These are phyloP conservation scores for Hordeum pubiflorum DNA, from an alignment of 202 grass and related monocot genomes.

Conservation along the genomic window DNA sequence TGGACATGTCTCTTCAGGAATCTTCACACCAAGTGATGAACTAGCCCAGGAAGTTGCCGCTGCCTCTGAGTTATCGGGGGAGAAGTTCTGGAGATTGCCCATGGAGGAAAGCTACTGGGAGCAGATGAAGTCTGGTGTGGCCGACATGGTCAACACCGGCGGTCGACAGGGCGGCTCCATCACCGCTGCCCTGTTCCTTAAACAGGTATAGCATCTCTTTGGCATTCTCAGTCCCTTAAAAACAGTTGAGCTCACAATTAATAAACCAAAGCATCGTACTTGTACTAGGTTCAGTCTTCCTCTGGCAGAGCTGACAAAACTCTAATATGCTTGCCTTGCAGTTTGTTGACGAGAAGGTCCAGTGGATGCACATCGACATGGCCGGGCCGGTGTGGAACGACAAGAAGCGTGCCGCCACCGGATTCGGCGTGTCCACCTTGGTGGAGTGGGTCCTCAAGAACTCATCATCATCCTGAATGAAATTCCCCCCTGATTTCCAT, in stretches of 20 bases:
- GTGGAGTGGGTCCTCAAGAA: conserved; percentile 98
- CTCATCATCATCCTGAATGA: conserved; percentile 56
- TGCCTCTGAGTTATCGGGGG: conserved; percentile 74
- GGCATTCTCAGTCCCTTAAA: not conserved
- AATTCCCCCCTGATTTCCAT: not conserved
- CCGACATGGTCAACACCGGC: conserved; percentile 94
- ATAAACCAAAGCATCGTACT: not conserved
- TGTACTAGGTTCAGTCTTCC: not conserved
- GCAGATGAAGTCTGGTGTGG: conserved; percentile 83
- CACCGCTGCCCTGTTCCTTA: conserved; percentile 83
- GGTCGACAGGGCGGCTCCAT: conserved; percentile 83
- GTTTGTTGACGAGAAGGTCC: conserved; percentile 95
- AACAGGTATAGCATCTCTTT: conserved; percentile 54
- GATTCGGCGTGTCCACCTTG: conserved; percentile 87
- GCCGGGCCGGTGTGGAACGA: conserved; percentile 89
- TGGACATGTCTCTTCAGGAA: conserved; percentile 25
- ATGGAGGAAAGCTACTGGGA: conserved; percentile 97
- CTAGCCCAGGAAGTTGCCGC: conserved; percentile 70
- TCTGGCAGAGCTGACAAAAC: not conserved
- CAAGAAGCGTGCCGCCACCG: conserved; percentile 75
- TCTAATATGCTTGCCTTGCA: conserved; percentile 19
- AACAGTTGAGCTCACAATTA: too few species aligned
- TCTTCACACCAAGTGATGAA: conserved; percentile 86
- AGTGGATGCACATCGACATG: conserved; percentile 99
- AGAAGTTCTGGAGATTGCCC: conserved; percentile 94